Evolutionary conservation across 495 filamentous ascomycete species (phyloP), one percentile per base, ranked within the genome.

Genomic region (Penicillium soppii): DNA sequence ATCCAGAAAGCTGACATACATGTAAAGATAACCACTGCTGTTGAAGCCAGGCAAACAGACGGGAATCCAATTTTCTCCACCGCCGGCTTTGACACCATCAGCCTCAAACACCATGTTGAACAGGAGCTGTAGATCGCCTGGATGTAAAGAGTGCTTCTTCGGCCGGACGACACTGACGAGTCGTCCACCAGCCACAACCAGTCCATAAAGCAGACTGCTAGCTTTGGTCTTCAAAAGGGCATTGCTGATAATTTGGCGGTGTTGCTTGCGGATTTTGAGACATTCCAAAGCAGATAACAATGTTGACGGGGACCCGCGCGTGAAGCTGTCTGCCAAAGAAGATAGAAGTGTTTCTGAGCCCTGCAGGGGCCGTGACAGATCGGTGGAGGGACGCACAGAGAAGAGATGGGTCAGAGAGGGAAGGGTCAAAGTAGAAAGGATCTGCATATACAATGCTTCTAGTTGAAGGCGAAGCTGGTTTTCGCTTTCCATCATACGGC

Each of bases 61-160:
- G 2, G 95, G 95, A 30, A 96, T 92, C 95, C 95, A 97, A 59
- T 92, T 96, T 66, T 99, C 95, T 13, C 91, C 92, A 22, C 91
- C 94, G 5, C 88, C 90, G 37, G 84, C 84, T 55, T 91, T 91
- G 61, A 99, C 85, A 29, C 88, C 87, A 36, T 88, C 86, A 3
- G 92, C 90, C 65, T 95, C 92, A 56, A 97, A 97, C n/a, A 99
- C 82, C 95, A 99, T 97, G 59, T 96, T 96, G 78, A 99, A 97
- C 22, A 99, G 86, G 23, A 99, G 82, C 55, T 97, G 92, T 17
- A 99, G 79, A 57, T 99, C 95, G 46, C 92, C 91, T 0, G 95
- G 95, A 56, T 97, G 95, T 23, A 99, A 80, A 1, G 90, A 96
- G 70, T 99, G 94, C 49, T 92, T 91, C 62, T 92, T 91, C 1